Evolutionary conservation across 1,139 yeast species (phyloP).

Genomic region (Blastobotrys aristatus): DNA sequence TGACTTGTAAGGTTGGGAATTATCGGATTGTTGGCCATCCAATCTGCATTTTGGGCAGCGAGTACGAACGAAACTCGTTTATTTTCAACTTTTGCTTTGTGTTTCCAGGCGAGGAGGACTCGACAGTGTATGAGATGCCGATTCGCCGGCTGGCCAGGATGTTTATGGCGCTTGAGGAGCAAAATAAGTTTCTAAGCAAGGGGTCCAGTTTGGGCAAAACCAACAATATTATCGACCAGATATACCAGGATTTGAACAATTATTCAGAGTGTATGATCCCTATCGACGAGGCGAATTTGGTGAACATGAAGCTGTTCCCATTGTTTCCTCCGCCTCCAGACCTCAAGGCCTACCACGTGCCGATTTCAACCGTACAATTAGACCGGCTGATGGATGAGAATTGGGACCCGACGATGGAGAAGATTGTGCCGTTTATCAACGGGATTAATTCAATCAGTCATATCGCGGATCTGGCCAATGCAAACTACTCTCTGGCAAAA

Average conservation of each 20-base stretch:
- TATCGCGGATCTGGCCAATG: conserved; percentile 75
- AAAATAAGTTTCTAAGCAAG: conserved; percentile 65
- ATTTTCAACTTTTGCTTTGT: conserved; percentile 91
- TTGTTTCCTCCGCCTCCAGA: conserved; percentile 79
- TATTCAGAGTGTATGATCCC: conserved; percentile 96
- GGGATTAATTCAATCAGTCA: conserved; percentile 79
- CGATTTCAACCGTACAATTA: conserved; percentile 74
- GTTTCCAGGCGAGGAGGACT: conserved; percentile 75
- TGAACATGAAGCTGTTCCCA: conserved; percentile 89
- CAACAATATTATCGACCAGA: conserved; percentile 77
- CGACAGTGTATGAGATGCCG: conserved; percentile 81
- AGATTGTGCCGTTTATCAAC: conserved; percentile 76
- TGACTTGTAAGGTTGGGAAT: conserved; percentile 66
- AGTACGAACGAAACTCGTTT: conserved; percentile 85
- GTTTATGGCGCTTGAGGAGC: conserved; percentile 90
- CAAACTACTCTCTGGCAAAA: conserved; percentile 71
- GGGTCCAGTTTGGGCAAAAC: conserved; percentile 46
- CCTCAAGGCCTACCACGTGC: conserved; percentile 71
- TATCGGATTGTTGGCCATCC: conserved; percentile 87
- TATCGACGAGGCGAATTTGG: conserved; percentile 80
- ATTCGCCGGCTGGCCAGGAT: conserved; percentile 78
- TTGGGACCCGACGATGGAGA: conserved; percentile 97
- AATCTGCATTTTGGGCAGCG: conserved; percentile 66
- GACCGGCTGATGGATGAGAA: conserved; percentile 71
- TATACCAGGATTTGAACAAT: conserved; percentile 87